These are phyloP conservation scores for Tulasnella sp. DNA, from an alignment of 768 basidiomycete genomes.

Conservation along the genomic window DNA sequence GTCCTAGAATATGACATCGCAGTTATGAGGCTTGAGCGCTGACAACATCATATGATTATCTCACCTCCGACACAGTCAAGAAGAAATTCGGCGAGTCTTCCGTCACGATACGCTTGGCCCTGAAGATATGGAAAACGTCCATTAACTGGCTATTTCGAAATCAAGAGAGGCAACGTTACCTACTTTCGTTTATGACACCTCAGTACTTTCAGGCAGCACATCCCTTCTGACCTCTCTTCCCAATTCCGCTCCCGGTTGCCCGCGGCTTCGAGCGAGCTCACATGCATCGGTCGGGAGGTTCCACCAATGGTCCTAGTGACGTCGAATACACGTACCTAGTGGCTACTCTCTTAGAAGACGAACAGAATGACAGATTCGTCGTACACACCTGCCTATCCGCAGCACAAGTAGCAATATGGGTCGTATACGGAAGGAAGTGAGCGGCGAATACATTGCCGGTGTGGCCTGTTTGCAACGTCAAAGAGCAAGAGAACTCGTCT, in stretches of 20 bases:
- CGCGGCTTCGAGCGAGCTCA: neutral
- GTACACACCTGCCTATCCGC: constrained; percentile 43
- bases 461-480: constrained; percentile 71
- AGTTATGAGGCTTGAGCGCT: constrained; percentile 7
- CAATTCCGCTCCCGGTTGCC: constrained; percentile 25
- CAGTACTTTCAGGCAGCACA: constrained; percentile 42
- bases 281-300: constrained; percentile 17
- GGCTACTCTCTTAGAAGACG: no score
- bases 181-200: constrained; percentile 48
- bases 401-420: constrained; percentile 50
- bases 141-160: neutral
- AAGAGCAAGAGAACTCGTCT: constrained; percentile 41
- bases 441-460: constrained; percentile 76
- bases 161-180: neutral
- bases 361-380: no score
- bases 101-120: constrained; percentile 70
- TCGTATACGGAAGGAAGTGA: constrained; percentile 52
- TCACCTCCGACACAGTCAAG: constrained; percentile 67
- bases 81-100: constrained; percentile 70
- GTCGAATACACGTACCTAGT: constrained; percentile 76
- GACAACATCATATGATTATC: constrained; percentile 18
- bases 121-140: no score
- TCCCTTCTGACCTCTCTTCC: constrained; percentile 26
- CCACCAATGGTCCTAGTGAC: constrained; percentile 34
- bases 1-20: constrained; percentile 42